phyloP scores from a whole-genome alignment of 495 filamentous ascomycete species.

The Neurospora sp. region DNA sequence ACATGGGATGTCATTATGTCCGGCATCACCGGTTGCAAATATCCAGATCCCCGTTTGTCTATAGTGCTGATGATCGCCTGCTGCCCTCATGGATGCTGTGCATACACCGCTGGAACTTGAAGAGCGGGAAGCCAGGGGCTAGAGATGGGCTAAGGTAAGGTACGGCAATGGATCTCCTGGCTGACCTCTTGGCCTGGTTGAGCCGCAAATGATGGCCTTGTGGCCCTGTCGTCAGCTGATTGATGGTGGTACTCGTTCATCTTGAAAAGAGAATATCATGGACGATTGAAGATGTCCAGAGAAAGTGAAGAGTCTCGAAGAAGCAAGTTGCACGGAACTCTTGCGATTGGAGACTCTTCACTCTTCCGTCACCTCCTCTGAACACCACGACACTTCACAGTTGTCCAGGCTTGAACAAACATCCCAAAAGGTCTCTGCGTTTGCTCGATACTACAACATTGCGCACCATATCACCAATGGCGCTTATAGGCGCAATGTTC shows the following conservation, averaged over 20 bases:
- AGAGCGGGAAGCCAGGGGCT: neutral
- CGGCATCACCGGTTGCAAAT: neutral
- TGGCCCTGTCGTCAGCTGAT: neutral
- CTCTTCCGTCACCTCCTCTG: neutral
- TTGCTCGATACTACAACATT: neutral
- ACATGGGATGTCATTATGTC: neutral
- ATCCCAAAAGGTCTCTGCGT: neutral
- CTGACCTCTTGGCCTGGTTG: neutral
- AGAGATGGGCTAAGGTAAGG: neutral
- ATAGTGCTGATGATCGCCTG: neutral
- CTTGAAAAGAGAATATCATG: neutral
- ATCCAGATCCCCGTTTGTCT: neutral
- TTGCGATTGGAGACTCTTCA: neutral
- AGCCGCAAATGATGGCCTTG: neutral
- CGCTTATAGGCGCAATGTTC: neutral
- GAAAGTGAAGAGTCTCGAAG: neutral
- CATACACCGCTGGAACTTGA: neutral
- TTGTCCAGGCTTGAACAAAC: neutral
- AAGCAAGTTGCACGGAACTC: neutral
- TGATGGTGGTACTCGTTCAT: neutral
- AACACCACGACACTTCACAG: neutral
- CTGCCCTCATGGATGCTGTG: neutral
- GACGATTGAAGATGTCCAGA: neutral
- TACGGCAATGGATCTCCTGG: neutral
- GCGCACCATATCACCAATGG: neutral